These are phyloP conservation scores for Yarrowia sp. DNA, from an alignment of 805 yeast genomes.

Conservation along the genomic window DNA sequence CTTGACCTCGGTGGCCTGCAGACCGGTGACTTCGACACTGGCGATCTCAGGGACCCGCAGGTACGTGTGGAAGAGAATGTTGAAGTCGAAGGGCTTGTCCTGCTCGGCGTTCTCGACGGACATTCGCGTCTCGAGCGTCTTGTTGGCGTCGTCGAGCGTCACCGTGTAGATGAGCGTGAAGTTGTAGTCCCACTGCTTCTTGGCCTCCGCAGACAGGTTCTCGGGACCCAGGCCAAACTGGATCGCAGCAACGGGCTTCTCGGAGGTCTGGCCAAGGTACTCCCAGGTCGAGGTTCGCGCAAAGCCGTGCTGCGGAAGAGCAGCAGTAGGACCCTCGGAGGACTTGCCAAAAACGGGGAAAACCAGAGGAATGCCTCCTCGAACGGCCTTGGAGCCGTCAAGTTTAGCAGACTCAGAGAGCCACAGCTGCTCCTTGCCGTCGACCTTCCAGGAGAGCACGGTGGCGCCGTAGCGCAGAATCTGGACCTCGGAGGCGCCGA, in stretches of 20 bases:
- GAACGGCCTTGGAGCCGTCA: constrained; percentile 90
- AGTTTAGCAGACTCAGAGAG: constrained; percentile 57
- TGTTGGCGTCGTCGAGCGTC: constrained; percentile 50
- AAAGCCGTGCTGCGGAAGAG: constrained; percentile 95
- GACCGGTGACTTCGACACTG: constrained; percentile 71
- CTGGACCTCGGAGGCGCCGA: constrained; percentile 59
- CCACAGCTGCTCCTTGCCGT: constrained; percentile 82
- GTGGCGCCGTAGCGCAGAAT: constrained; percentile 88
- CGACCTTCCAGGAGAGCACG: constrained; percentile 73
- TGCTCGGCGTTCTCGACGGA: constrained; percentile 71
- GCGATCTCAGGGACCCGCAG: constrained; percentile 71
- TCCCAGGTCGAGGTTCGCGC: constrained; percentile 93
- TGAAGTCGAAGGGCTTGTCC: constrained; percentile 67
- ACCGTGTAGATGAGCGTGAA: constrained; percentile 76
- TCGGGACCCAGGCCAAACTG: constrained; percentile 93
- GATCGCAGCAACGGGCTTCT: constrained; percentile 62
- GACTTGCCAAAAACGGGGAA: constrained; percentile 83
- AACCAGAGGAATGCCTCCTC: constrained; percentile 96
- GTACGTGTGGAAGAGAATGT: constrained; percentile 94
- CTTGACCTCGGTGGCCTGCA: constrained; percentile 66
- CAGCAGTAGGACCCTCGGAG: constrained; percentile 53
- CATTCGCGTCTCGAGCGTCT: constrained; percentile 60
- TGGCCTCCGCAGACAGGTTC: constrained; percentile 61
- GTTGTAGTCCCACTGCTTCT: constrained; percentile 61
- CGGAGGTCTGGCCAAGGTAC: constrained; percentile 78